Evolutionary conservation across 2,329 filamentous ascomycete genomes (phyloP).

Genomic region (Botrytis squamosa): DNA sequence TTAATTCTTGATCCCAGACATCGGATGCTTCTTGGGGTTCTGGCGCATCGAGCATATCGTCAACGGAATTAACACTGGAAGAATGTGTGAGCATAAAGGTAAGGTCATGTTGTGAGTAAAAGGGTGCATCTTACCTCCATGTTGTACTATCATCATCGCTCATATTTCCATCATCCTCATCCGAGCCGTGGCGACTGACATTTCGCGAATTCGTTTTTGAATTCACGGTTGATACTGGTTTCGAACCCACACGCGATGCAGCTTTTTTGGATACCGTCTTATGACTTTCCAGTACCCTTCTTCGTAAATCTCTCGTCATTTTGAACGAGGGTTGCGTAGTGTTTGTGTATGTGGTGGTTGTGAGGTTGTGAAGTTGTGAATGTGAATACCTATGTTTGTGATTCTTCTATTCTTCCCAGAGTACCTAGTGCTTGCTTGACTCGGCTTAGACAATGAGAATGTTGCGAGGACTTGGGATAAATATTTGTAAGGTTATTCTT

Average conservation of each 20-base stretch:
- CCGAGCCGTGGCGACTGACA: constrained; percentile 50
- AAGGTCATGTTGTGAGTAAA: background rate
- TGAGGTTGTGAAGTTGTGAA: background rate
- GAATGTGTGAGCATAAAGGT: background rate
- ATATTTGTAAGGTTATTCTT: background rate
- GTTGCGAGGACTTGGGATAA: background rate
- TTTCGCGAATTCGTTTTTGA: constrained; percentile 49
- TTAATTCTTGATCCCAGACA: constrained; percentile 56
- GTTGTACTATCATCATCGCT: constrained; percentile 51
- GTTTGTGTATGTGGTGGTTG: background rate
- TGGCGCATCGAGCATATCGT: constrained; percentile 40
- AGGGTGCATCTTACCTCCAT: constrained; percentile 46
- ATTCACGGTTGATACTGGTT: constrained; percentile 48
- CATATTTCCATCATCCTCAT: constrained; percentile 52
- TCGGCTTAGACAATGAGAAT: background rate
- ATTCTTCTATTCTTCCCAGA: background rate
- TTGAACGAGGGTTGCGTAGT: background rate
- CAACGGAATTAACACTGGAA: constrained; percentile 24
- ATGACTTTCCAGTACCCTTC: constrained; percentile 55
- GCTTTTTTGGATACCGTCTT: constrained; percentile 60
- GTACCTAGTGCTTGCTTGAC: background rate
- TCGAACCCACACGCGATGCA: constrained; percentile 48
- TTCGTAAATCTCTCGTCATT: constrained; percentile 43
- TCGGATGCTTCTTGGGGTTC: constrained; percentile 49
- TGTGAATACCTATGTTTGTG: background rate